Conservation (phyloP, 2,329 filamentous ascomycete species). For the Penicillium sp. region DNA sequence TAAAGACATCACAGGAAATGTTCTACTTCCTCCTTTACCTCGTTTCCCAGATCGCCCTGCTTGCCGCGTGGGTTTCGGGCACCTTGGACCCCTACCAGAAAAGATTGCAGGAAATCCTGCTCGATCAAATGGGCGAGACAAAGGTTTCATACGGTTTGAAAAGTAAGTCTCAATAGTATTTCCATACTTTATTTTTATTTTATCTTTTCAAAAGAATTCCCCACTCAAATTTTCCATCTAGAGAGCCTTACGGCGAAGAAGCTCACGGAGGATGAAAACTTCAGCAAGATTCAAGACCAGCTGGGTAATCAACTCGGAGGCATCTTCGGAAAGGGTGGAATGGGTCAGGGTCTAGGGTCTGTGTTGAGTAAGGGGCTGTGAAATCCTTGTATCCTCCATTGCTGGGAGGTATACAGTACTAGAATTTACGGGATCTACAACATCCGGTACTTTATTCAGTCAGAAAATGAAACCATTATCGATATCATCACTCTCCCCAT, state of each 20-base stretch:
- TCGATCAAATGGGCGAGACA: conserved; percentile 35
- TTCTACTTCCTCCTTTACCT: conserved; percentile 22
- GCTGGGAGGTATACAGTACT: too few relatives aligned
- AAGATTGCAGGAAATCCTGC: conserved; percentile 31
- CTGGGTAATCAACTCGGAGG: conserved; percentile 27
- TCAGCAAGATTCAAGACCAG: conserved; percentile 31
- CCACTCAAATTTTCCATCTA: conserved; percentile 6
- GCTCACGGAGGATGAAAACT: conserved; percentile 29
- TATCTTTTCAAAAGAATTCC: not conserved
- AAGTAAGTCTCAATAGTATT: conserved; percentile 17
- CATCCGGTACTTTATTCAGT: too few relatives aligned
- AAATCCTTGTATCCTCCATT: too few relatives aligned
- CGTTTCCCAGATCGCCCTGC: conserved; percentile 15
- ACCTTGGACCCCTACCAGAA: conserved; percentile 36
- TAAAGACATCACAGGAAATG: conserved; percentile 10
- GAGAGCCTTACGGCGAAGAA: conserved; percentile 30
- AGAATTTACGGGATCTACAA: too few relatives aligned
- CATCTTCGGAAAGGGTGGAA: conserved; percentile 28
- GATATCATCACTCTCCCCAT: too few relatives aligned
- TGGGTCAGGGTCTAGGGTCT: conserved; percentile 25
- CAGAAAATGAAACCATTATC: too few relatives aligned
- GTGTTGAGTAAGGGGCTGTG: conserved; percentile 26
- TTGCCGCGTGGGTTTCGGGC: conserved; percentile 35
- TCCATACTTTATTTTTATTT: too few relatives aligned
- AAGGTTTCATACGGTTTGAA: conserved; percentile 33